phyloP scores from a whole-genome alignment of 2,329 filamentous ascomycete species.

The Lanzia echinophila region DNA sequence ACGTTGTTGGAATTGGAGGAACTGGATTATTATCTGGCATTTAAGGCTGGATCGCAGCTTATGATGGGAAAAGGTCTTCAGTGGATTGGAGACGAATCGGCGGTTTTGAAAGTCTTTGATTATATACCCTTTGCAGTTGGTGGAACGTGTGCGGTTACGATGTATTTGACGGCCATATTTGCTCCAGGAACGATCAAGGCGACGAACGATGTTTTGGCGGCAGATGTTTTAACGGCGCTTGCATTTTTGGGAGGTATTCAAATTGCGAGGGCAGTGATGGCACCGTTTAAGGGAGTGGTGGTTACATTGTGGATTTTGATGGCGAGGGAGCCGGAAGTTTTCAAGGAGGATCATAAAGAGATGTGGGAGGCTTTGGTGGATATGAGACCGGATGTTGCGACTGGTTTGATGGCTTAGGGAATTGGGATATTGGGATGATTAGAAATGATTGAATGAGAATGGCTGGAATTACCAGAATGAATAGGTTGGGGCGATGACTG shows the following conservation, averaged over 20 bases:
- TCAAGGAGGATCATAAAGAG: background rate
- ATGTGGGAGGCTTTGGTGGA: slow-evolving; percentile 4
- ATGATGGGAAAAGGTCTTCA: background rate
- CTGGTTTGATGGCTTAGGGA: background rate
- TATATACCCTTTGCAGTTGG: background rate
- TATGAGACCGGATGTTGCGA: background rate
- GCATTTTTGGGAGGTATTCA: background rate
- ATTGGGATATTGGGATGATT: too few relatives aligned
- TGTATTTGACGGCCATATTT: background rate
- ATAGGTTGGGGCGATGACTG: too few relatives aligned
- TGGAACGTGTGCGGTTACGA: background rate
- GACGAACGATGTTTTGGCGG: background rate
- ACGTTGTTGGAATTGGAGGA: background rate
- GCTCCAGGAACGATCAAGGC: background rate
- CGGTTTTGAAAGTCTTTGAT: background rate
- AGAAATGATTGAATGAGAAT: too few relatives aligned
- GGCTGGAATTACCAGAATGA: too few relatives aligned
- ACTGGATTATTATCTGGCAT: background rate
- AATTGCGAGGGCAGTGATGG: background rate
- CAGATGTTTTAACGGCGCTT: background rate
- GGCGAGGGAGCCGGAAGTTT: background rate
- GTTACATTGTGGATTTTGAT: background rate
- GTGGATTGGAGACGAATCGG: background rate
- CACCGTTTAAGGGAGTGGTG: slow-evolving; percentile 2
- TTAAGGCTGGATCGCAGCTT: background rate